Base-by-base conservation (phyloP, 805 yeast species). In the Kuraishia ogatae region DNA sequence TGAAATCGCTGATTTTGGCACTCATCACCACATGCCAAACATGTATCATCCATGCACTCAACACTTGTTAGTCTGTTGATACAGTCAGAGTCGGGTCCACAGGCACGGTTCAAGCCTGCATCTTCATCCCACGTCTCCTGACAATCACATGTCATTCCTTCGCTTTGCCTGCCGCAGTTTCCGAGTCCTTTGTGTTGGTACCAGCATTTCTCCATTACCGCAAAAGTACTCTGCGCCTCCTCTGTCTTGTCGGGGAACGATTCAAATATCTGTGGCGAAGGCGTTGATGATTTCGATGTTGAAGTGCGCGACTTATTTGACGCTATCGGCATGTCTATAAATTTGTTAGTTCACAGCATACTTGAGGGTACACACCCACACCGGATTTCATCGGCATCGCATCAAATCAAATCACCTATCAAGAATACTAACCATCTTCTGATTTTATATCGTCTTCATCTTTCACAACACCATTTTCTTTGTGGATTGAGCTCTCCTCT, bases 111-210 rank as follows among this genome's bases (percentile, higher is more conserved):
- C 54, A 71, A 73, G 0, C 73, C 79, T 35, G 66, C 62, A 22
- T 17, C 48, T 3, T 52, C 53, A 23, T 71, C 74, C 53, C 69
- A 76, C 20, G 75, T 77, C 66, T 78, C 88, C 49, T 57, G 62
- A 74, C 99, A 93, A 65, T 91, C 97, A 75, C 99, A 93, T 17
- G 92, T 82, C 94, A 93, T 91, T 60, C 89, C 96, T 59, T 84
- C 84, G 64, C 87, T 89, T 48, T 77, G 75, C 2, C 71, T 64
- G 53, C 86, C 89, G 1, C 91, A 78, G 43, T 78, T 73, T 11
- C 97, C 96, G 13, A 89, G 71, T 50, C 68, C 62, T 63, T 83
- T 85, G 54, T 74, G 74, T 21, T 81, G 74, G 67, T 91, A 93
- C 6, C 80, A 74, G 64, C 92, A 86, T 53, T 78, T 78, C 28